phyloP scores from a whole-genome alignment of 202 grass and related monocot species.

The Eragrostis tef region DNA sequence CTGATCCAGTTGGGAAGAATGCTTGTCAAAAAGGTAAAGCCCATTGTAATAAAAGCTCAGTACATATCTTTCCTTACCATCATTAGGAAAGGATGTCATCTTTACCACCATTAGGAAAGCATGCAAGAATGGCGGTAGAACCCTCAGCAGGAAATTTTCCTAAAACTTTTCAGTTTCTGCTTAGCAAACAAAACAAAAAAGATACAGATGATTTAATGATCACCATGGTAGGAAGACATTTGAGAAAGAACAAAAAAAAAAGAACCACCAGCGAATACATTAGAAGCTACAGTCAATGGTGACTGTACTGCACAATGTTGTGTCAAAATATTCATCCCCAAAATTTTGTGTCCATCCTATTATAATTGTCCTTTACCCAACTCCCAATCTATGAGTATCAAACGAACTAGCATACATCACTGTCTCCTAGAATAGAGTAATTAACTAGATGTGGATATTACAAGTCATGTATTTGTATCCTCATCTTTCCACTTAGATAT shows the following conservation, averaged over 20 bases:
- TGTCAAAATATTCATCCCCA: constrained; percentile 5
- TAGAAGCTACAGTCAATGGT: too few species aligned
- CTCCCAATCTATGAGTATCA: constrained; percentile 7
- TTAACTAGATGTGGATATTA: constrained; percentile 4
- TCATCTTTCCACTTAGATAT: constrained; percentile 23
- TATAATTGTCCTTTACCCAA: constrained; percentile 29
- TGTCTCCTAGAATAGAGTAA: constrained; percentile 13
- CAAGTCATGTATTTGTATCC: constrained; percentile 14
- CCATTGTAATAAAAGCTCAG: constrained; percentile 43
- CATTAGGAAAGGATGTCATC: constrained; percentile 56
- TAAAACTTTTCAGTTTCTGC: constrained; percentile 66
- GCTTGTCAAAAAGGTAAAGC: constrained; percentile 36
- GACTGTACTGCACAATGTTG: neutral
- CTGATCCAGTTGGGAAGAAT: neutral
- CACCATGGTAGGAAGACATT: constrained; percentile 38
- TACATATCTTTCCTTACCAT: constrained; percentile 61
- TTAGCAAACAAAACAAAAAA: constrained; percentile 71
- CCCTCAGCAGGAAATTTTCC: constrained; percentile 56
- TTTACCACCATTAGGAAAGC: constrained; percentile 62
- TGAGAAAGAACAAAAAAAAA: too few species aligned
- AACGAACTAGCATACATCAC: constrained; percentile 22
- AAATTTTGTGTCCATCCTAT: constrained; percentile 3
- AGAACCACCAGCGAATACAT: constrained; percentile 19
- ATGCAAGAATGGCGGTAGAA: constrained; percentile 50
- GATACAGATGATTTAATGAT: constrained; percentile 52